phyloP scores from a whole-genome alignment of 176 grass and related monocot genomes.

The Puccinellia tenuiflora region DNA sequence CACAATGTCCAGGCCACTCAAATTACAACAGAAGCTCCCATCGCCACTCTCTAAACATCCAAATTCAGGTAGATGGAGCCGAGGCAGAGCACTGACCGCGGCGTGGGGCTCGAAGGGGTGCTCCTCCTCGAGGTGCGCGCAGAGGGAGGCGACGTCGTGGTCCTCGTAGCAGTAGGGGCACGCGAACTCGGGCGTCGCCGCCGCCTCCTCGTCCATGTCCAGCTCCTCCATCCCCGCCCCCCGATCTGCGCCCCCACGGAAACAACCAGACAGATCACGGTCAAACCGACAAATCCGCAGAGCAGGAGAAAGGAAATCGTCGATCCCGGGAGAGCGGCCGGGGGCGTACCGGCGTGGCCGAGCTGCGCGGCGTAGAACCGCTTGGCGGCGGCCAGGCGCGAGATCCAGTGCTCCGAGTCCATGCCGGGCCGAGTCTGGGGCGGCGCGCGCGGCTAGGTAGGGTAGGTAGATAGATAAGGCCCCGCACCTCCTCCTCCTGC shows the following conservation, averaged over 20 bases:
- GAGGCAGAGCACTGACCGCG: neutral
- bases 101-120: conserved; percentile 69
- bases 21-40: neutral
- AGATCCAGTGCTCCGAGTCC: conserved; percentile 97
- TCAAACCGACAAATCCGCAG: neutral
- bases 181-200: conserved; percentile 66
- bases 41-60: neutral
- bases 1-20: neutral
- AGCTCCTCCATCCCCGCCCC: conserved; percentile 51
- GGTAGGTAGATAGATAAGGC: neutral
- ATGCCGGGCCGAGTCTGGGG: conserved; percentile 11
- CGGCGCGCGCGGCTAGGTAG: neutral
- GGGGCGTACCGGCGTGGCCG: conserved; percentile 36
- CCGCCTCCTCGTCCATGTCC: conserved; percentile 61
- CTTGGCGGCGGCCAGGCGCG: conserved; percentile 84
- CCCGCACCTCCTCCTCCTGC: neutral
- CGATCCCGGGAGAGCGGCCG: neutral
- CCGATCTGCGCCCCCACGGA: conserved; percentile 42
- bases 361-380: conserved; percentile 69
- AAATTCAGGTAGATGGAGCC: neutral
- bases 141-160: conserved; percentile 74
- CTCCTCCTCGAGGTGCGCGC: conserved; percentile 81
- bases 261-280: neutral
- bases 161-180: conserved; percentile 99
- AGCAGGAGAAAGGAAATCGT: neutral